Conservation (phyloP, 2,329 filamentous ascomycete species). For the Pyrenophora teres region DNA sequence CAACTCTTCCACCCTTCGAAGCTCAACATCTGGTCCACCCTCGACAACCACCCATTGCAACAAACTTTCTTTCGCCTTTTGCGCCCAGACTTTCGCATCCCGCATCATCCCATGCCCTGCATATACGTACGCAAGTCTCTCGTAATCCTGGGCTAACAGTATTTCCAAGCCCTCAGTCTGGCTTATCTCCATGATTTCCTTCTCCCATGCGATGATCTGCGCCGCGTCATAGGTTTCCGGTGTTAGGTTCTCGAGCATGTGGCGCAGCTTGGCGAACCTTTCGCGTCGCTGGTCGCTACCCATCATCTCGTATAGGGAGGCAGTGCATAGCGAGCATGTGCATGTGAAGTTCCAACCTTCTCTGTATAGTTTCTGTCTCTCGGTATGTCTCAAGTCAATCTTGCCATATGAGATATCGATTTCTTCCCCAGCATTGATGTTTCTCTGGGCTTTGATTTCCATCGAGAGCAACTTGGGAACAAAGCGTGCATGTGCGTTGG, state of each 20-base stretch:
- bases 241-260: slow-evolving; percentile 22
- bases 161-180: slow-evolving; percentile 26
- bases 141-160: slow-evolving; percentile 28
- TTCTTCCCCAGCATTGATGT: slow-evolving; percentile 28
- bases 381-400: slow-evolving; percentile 23
- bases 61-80: slow-evolving; percentile 25
- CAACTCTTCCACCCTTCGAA: slow-evolving; percentile 23
- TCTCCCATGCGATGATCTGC: slow-evolving; percentile 30
- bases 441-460: slow-evolving; percentile 27
- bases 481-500: slow-evolving; percentile 31
- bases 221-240: slow-evolving; percentile 27
- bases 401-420: slow-evolving; percentile 31
- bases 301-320: slow-evolving; percentile 14
- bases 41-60: slow-evolving; percentile 28
- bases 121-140: slow-evolving; percentile 35
- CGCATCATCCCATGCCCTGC: slow-evolving; percentile 19
- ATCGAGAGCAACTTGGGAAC: slow-evolving; percentile 24
- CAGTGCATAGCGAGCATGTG: slow-evolving; percentile 28
- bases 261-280: slow-evolving; percentile 22
- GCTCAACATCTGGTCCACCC: slow-evolving; percentile 18
- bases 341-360: slow-evolving; percentile 32
- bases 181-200: slow-evolving; percentile 29
- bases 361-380: slow-evolving; percentile 24
- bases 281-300: slow-evolving; percentile 27
- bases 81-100: slow-evolving; percentile 26